Conservation (phyloP, 768 basidiomycete genomes). For the Coprinellus micaceus region DNA sequence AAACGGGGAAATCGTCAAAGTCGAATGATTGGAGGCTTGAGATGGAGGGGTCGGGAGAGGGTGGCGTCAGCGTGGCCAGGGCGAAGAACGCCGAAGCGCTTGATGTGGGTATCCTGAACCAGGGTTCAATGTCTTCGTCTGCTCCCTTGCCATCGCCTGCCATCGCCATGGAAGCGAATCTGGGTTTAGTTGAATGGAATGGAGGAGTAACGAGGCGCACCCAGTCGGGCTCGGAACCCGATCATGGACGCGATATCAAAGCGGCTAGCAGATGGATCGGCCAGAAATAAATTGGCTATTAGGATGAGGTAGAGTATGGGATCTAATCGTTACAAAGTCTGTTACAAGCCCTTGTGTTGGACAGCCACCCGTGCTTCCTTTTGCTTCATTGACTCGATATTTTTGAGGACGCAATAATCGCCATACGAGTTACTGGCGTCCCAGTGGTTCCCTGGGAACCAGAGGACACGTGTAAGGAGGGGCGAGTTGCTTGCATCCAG, state of each 20-base stretch:
- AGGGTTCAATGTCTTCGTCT: not conserved
- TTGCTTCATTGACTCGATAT: slow-evolving; percentile 38
- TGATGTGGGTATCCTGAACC: slow-evolving; percentile 5
- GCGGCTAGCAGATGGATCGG: not conserved
- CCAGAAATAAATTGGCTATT: not conserved
- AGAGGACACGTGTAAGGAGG: slow-evolving; percentile 70
- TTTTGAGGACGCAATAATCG: slow-evolving; percentile 85
- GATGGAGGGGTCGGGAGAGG: slow-evolving; percentile 2
- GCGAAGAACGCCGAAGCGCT: slow-evolving; percentile 6
- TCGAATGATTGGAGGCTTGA: slow-evolving; percentile 7
- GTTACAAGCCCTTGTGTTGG: not conserved
- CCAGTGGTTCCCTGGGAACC: slow-evolving; percentile 73
- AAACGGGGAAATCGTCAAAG: slow-evolving; percentile 8
- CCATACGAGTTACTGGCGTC: slow-evolving; percentile 72
- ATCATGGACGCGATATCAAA: not conserved
- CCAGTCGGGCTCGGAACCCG: too few relatives aligned
- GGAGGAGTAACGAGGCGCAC: too few relatives aligned
- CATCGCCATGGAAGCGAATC: not conserved
- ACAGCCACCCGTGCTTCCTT: slow-evolving; percentile 31
- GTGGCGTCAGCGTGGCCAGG: slow-evolving; percentile 6
- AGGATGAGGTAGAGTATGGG: not conserved
- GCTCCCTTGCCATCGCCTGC: not conserved
- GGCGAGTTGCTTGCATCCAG: slow-evolving; percentile 77
- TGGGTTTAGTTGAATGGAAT: too few relatives aligned
- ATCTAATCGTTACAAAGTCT: not conserved